Conservation (phyloP, 2,329 filamentous ascomycete species). For the Ophiobolus disseminans region DNA sequence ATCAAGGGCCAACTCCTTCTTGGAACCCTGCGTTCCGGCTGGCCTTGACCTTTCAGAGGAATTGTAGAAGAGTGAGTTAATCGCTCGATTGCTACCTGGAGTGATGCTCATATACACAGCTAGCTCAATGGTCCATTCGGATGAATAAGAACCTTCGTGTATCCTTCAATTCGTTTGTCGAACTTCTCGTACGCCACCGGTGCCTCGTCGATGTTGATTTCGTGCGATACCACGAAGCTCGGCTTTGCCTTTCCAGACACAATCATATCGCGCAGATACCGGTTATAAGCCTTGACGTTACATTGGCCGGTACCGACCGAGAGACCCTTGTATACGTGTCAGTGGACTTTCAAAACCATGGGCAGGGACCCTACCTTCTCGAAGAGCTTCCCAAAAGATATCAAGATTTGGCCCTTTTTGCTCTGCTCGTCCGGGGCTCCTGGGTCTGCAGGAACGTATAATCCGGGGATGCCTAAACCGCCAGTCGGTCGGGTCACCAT, state of each 20-base stretch:
- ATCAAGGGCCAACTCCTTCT: too few species aligned
- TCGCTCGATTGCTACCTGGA: neutral
- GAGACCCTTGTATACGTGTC: constrained; percentile 65
- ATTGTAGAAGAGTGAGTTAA: constrained; percentile 3
- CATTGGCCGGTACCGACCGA: constrained; percentile 69
- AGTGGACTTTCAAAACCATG: constrained; percentile 4
- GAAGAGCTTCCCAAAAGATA: constrained; percentile 72
- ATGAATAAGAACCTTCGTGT: constrained; percentile 72
- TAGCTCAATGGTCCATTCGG: constrained; percentile 60
- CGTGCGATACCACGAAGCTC: constrained; percentile 71
- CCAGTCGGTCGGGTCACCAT: constrained; percentile 67
- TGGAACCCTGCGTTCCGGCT: too few species aligned
- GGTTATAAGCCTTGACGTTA: constrained; percentile 73
- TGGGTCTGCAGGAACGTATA: constrained; percentile 63
- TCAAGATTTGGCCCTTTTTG: constrained; percentile 68
- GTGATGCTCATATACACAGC: constrained; percentile 11
- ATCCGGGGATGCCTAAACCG: constrained; percentile 66
- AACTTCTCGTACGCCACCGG: constrained; percentile 70
- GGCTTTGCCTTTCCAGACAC: constrained; percentile 70
- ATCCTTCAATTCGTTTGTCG: constrained; percentile 69
- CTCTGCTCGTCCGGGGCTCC: constrained; percentile 67
- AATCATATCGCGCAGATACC: constrained; percentile 70
- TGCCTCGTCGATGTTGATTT: constrained; percentile 68
- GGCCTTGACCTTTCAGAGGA: too few species aligned
- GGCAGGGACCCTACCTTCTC: constrained; percentile 61